Conservation (phyloP, 2,329 filamentous ascomycete genomes). For the Botrytis pseudocinerea region DNA sequence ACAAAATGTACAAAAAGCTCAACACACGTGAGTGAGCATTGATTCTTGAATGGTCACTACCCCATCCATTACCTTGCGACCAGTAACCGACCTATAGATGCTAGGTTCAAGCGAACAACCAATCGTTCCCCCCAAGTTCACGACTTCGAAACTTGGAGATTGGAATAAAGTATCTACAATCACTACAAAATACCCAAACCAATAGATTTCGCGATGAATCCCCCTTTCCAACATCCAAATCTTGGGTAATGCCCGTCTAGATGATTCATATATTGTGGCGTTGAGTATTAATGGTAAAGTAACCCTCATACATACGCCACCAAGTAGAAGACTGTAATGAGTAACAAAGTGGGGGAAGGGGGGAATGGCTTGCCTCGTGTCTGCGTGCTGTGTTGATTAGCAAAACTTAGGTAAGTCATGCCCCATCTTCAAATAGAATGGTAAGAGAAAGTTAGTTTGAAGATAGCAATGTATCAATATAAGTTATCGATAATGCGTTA, state of each 20-base stretch:
- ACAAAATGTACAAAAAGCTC: neutral
- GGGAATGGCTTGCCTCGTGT: slow-evolving; percentile 5
- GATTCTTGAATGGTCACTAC: neutral
- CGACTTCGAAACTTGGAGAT: slow-evolving; percentile 6
- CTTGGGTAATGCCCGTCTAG: neutral
- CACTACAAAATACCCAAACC: neutral
- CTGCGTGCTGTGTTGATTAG: neutral
- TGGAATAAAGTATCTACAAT: neutral
- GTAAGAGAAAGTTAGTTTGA: neutral
- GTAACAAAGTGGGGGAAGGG: neutral
- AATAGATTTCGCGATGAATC: neutral
- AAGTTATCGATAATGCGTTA: neutral
- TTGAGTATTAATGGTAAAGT: slow-evolving; percentile 8
- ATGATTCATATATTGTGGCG: slow-evolving; percentile 16
- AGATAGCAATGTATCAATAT: neutral
- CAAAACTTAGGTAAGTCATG: slow-evolving; percentile 2
- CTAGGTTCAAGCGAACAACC: neutral
- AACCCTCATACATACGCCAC: slow-evolving; percentile 13
- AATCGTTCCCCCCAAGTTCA: neutral
- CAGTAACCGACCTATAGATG: neutral
- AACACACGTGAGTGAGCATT: neutral
- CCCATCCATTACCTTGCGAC: neutral
- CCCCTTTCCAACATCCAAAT: neutral
- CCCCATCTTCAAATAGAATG: slow-evolving; percentile 7
- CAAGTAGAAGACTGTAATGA: neutral